Evolutionary conservation across 2,329 filamentous ascomycete species (phyloP).

Genomic region (Amauroascus verrucosus): DNA sequence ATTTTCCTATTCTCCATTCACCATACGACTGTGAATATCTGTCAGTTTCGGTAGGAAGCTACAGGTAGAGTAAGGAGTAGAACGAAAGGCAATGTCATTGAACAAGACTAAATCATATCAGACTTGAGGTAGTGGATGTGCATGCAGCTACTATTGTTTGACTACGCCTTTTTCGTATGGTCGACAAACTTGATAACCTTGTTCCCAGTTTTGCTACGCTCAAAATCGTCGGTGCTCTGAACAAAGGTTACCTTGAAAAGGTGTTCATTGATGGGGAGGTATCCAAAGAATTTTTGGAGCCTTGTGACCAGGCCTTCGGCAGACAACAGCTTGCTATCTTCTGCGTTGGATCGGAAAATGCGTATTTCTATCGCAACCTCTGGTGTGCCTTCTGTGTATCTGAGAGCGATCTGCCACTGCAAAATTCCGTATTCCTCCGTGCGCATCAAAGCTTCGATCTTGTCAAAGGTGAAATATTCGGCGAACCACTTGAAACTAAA

Average conservation of each 20-base stretch:
- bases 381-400: neutral
- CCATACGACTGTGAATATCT: no score
- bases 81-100: no score
- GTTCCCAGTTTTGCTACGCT: slow-evolving; percentile 17
- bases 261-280: neutral
- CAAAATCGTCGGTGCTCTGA: slow-evolving; percentile 14
- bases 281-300: slow-evolving; percentile 11
- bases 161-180: slow-evolving; percentile 3
- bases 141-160: no score
- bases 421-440: slow-evolving; percentile 24
- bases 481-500: slow-evolving; percentile 39
- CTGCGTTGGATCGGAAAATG: slow-evolving; percentile 10
- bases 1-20: no score
- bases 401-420: slow-evolving; percentile 38
- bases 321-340: neutral
- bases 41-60: no score
- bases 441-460: slow-evolving; percentile 22
- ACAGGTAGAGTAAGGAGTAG: no score
- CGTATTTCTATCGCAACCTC: slow-evolving; percentile 17
- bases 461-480: slow-evolving; percentile 31
- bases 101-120: no score
- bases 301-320: neutral
- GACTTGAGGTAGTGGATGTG: no score
- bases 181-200: slow-evolving; percentile 21
- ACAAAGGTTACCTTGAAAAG: slow-evolving; percentile 18